Evolutionary conservation across 805 yeast genomes (phyloP).

Genomic region (Monosporozyma aerobia): DNA sequence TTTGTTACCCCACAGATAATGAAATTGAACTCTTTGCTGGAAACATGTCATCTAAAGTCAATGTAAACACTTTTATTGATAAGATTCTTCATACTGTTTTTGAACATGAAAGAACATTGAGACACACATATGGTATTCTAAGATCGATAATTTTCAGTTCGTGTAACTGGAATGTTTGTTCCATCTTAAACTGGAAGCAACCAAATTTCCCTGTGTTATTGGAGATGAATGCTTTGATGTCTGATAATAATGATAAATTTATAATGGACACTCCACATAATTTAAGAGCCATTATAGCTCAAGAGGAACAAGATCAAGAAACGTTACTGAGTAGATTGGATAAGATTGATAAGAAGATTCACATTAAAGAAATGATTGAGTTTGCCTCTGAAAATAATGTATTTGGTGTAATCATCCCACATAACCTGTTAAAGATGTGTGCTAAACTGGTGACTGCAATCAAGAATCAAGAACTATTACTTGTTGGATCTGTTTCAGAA

Average conservation of each 20-base stretch:
- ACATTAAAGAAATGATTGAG: slow-evolving; percentile 66
- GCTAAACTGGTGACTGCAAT: slow-evolving; percentile 70
- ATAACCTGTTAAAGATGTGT: slow-evolving; percentile 58
- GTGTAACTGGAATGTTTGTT: slow-evolving; percentile 81
- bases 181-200: slow-evolving; percentile 94
- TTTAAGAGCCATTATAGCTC: slow-evolving; percentile 9
- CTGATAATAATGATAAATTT: slow-evolving; percentile 10
- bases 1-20: slow-evolving; percentile 60
- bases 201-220: slow-evolving; percentile 94
- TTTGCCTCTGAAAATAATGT: slow-evolving; percentile 78
- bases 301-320: neutral
- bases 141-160: slow-evolving; percentile 79
- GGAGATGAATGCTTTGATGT: slow-evolving; percentile 58
- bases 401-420: slow-evolving; percentile 73
- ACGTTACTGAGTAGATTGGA: neutral
- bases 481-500: slow-evolving; percentile 53
- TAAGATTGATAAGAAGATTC: slow-evolving; percentile 4
- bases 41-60: slow-evolving; percentile 36
- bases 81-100: slow-evolving; percentile 61
- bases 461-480: slow-evolving; percentile 68
- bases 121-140: slow-evolving; percentile 32
- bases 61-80: slow-evolving; percentile 71
- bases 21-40: slow-evolving; percentile 36
- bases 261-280: slow-evolving; percentile 27
- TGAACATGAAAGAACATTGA: slow-evolving; percentile 51